Base-by-base conservation (phyloP, 2,329 filamentous ascomycete species). In the Xylariales sp. region DNA sequence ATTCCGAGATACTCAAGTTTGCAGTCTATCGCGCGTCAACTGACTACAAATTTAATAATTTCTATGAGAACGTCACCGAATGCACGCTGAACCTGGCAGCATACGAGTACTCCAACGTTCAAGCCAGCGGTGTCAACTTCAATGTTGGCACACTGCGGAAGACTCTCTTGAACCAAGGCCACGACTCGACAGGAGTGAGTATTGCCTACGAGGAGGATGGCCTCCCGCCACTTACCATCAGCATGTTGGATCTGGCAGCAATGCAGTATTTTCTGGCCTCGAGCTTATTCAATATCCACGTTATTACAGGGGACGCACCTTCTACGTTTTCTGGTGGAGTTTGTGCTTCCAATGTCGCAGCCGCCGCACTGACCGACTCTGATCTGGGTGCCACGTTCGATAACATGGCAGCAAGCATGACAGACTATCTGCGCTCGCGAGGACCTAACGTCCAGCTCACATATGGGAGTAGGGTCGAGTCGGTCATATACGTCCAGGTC, bases 361-460 rank as follows among this genome's bases (percentile, higher is more conserved):
- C 18, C 1, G 21, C 20, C 2, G 21, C 24, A 2, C 20, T 36
- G 33, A 18, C 18, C 21, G 15, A 36, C 11, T 9, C 10, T 9
- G 21, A 36, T 8, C 14, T 36, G 18, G 14, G 11, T 4, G 21
- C 33, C 2, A 18, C 24, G 0, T 36, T 36, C 14, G 19, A n/a
- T 3, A 24, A 36, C 1, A 36, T 36, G 33, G 33, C 33, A 2
- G 14, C 19, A 4, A 50, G 44, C 39, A 50, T 50, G 48, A 51
- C 49, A 15, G 29, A 48, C 22, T 38, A 50, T 19, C 44, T 46
- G 5, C 24, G 37, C 8, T 18, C 37, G 5, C n/a, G n/a, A n/a
- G 37, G 25, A 9, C n/a, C 14, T n/a, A 28, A 29, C 27, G 16
- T 7, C 19, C 14, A 11, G n/a, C 12, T 27, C 10, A 9, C 15